Evolutionary conservation across 495 filamentous ascomycete species (phyloP).

Genomic region (Viridothelium virens): DNA sequence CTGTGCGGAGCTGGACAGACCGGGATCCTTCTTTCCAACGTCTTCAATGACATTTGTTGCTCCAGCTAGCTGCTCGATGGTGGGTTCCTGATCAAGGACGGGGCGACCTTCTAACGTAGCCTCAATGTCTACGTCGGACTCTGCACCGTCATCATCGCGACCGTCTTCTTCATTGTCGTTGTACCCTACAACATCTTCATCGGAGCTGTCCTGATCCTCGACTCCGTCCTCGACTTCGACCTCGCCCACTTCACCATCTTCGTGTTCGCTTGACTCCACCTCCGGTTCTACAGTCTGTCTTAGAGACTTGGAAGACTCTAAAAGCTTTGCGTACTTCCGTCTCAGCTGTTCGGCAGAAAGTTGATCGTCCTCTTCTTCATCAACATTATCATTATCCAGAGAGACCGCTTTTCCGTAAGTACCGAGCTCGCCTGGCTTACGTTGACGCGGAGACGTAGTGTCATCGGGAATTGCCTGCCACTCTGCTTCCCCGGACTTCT

Average conservation of each 20-base stretch:
- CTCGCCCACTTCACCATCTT: not conserved
- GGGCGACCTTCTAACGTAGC: not conserved
- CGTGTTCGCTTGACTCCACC: not conserved
- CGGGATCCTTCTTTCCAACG: not conserved
- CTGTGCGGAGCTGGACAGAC: not conserved
- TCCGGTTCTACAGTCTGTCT: not conserved
- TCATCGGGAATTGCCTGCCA: not conserved
- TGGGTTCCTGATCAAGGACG: not conserved
- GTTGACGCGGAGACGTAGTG: not conserved
- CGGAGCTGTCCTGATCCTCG: conserved; percentile 11
- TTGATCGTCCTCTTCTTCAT: conserved; percentile 6
- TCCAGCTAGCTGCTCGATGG: not conserved
- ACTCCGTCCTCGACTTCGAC: conserved; percentile 12
- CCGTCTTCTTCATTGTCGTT: not conserved
- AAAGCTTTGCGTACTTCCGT: conserved; percentile 3
- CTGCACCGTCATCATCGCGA: conserved; percentile 24
- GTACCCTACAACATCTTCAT: conserved; percentile 12
- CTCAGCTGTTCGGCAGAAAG: conserved; percentile 4
- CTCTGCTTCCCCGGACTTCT: conserved; percentile 14
- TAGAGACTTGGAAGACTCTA: not conserved
- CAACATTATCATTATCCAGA: not conserved
- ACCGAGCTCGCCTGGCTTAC: not conserved
- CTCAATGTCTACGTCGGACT: conserved; percentile 1
- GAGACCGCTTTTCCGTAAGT: too few relatives aligned
- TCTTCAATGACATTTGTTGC: not conserved